phyloP scores from a whole-genome alignment of 2,329 filamentous ascomycete genomes.

The Chaetomiaceae sp. region DNA sequence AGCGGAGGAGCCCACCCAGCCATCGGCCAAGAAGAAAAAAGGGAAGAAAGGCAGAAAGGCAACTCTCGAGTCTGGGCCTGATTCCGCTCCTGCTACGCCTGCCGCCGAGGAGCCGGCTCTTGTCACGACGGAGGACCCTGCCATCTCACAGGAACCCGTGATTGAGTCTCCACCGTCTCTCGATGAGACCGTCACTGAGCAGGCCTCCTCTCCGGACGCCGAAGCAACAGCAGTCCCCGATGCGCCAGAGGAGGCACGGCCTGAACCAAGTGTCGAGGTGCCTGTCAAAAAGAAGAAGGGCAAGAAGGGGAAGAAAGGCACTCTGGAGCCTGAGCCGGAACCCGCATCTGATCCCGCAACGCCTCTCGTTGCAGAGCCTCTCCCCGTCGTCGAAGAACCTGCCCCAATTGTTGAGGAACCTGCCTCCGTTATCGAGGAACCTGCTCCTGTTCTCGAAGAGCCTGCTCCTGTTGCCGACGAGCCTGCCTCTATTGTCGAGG shows the following conservation, averaged over 20 bases:
- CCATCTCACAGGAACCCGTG: background rate
- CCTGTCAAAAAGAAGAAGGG: slow-evolving; percentile 11
- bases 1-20: background rate
- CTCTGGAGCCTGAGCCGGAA: slow-evolving; percentile 3
- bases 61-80: background rate
- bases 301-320: slow-evolving; percentile 7
- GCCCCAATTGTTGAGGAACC: background rate
- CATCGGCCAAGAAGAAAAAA: slow-evolving; percentile 7
- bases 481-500: background rate
- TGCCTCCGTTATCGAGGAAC: too few species aligned
- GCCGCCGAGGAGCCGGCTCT: background rate
- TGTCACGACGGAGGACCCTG: background rate
- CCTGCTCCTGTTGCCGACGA: background rate
- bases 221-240: background rate
- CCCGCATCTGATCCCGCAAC: background rate
- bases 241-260: background rate
- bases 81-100: background rate
- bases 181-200: background rate
- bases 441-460: background rate
- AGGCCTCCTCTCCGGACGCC: background rate
- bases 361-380: background rate
- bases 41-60: slow-evolving; percentile 9
- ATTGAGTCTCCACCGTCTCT: background rate
- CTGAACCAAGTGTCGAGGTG: background rate
- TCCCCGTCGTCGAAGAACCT: background rate